Evolutionary conservation across 306 rosid species (phyloP).

Genomic region (Malus asiatica): DNA sequence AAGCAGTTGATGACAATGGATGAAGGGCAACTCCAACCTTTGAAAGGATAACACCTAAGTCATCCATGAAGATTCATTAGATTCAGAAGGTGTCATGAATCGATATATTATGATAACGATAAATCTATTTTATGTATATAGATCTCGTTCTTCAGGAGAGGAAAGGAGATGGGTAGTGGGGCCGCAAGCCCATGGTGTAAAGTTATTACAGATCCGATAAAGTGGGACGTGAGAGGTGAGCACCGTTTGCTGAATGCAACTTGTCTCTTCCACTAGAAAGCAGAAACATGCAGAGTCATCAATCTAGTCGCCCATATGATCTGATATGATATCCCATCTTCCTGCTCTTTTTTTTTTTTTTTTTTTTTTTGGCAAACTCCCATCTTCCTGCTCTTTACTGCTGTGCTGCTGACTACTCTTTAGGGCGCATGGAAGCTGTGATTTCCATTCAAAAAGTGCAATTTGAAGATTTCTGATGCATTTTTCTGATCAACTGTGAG

Average conservation of each 20-base stretch:
- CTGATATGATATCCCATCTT: not conserved
- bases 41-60: no score
- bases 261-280: not conserved
- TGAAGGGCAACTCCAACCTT: no score
- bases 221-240: not conserved
- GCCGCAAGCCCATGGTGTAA: not conserved
- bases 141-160: no score
- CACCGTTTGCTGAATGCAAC: not conserved
- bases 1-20: no score
- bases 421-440: no score
- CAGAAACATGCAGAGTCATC: not conserved
- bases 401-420: no score
- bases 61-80: accelerated
- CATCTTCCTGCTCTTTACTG: not conserved
- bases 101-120: no score
- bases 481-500: not conserved
- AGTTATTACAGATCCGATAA: not conserved
- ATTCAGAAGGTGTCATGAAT: no score
- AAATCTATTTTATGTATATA: no score
- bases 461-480: not conserved
- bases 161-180: not conserved
- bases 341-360: not conserved
- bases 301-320: not conserved
- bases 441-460: not conserved
- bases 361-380: not conserved